A percentile compares a stretch with the other conserved stretches of the same genome.
These are phyloP conservation scores for Pyrus hybrid DNA, from an alignment of 331 rosid species.

Conservation along the genomic window DNA sequence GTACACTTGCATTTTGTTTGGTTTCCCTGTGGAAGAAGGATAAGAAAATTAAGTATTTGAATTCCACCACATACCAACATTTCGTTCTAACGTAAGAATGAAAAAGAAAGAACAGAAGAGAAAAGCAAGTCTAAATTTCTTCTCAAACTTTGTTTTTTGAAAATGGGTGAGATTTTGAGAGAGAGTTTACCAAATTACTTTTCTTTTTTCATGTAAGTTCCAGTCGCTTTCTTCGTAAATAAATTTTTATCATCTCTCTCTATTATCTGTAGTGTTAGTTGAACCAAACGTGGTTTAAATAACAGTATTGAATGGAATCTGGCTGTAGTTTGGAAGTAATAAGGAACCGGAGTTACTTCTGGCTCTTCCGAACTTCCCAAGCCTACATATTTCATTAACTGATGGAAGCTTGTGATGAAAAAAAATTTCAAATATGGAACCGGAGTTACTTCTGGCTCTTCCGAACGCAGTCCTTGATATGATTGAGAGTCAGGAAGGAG, in stretches of 20 bases:
- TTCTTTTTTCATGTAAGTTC: background rate
- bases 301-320: background rate
- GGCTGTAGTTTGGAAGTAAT: background rate
- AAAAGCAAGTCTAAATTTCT: background rate
- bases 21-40: background rate
- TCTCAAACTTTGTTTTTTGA: background rate
- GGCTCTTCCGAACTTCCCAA: conserved; percentile 35
- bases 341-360: background rate
- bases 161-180: background rate
- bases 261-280: background rate
- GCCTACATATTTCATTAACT: no score
- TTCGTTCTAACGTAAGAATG: no score
- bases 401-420: no score
- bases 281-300: no score
- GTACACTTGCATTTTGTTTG: background rate
- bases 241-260: background rate
- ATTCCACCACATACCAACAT: no score
- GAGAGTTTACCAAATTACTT: background rate
- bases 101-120: background rate
- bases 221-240: background rate
- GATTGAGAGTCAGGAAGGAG: background rate
- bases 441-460: conserved; percentile 25
- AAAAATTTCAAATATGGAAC: background rate
- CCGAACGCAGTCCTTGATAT: conserved; percentile 10
- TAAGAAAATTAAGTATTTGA: no score